A percentile compares a stretch with the other conserved stretches of the same genome.
phyloP scores from a whole-genome alignment of 2,329 filamentous ascomycete genomes.

The Pseudonectria buxi region DNA sequence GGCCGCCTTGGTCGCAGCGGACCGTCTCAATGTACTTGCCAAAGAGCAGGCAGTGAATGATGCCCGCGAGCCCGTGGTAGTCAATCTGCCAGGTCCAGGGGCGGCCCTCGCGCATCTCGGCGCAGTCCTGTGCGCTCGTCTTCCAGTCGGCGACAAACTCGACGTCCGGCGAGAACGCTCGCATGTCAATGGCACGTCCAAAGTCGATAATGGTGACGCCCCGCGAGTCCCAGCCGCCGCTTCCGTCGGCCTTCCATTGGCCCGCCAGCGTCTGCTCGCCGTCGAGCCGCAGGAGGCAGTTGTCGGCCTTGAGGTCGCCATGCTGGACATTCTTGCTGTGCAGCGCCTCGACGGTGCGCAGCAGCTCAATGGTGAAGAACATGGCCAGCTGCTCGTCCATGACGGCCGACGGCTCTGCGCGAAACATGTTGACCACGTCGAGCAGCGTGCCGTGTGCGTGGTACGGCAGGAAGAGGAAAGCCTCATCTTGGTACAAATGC shows the following conservation, averaged over 20 bases:
- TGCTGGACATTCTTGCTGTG: slow-evolving; percentile 77
- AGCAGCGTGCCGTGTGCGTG: slow-evolving; percentile 85
- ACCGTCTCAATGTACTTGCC: slow-evolving; percentile 89
- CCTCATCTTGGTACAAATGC: slow-evolving; percentile 86
- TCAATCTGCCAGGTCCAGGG: slow-evolving; percentile 98
- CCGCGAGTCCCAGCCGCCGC: slow-evolving; percentile 70
- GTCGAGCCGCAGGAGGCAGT: slow-evolving; percentile 83
- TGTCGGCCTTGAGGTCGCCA: slow-evolving; percentile 92
- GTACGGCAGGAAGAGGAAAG: slow-evolving; percentile 81
- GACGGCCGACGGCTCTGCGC: slow-evolving; percentile 61
- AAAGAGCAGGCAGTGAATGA: slow-evolving; percentile 83
- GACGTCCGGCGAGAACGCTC: slow-evolving; percentile 66
- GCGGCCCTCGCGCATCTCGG: slow-evolving; percentile 87
- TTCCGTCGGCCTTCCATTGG: slow-evolving; percentile 67
- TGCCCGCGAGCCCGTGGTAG: slow-evolving; percentile 86
- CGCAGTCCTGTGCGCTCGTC: slow-evolving; percentile 77
- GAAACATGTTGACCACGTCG: slow-evolving; percentile 86
- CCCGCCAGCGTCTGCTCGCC: slow-evolving; percentile 43
- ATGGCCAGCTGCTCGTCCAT: slow-evolving; percentile 91
- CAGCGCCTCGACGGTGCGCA: slow-evolving; percentile 82
- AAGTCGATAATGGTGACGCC: slow-evolving; percentile 91
- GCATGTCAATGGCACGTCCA: slow-evolving; percentile 90
- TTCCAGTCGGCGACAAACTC: slow-evolving; percentile 94
- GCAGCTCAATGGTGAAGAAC: slow-evolving; percentile 89
- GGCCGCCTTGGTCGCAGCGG: slow-evolving; percentile 45